phyloP scores from a whole-genome alignment of 2,329 filamentous ascomycete species.

The Didymella keratinophila region DNA sequence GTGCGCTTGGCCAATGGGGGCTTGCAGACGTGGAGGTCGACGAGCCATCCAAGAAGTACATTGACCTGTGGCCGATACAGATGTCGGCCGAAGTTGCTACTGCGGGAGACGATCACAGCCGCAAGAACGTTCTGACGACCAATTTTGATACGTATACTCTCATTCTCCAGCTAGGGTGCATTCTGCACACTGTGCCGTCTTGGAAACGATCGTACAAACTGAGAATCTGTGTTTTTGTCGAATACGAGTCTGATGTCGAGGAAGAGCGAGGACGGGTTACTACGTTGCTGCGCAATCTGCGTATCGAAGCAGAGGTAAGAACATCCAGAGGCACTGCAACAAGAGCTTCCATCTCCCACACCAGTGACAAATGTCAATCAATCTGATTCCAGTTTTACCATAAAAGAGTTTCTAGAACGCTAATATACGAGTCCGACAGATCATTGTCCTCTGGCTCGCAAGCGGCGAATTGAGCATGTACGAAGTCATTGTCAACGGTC shows the following conservation, averaged over 20 bases:
- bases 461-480: constrained; percentile 76
- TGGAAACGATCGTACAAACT: constrained; percentile 79
- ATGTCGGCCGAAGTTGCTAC: constrained; percentile 85
- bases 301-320: constrained; percentile 74
- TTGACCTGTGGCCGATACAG: constrained; percentile 91
- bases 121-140: constrained; percentile 75
- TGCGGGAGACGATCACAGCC: constrained; percentile 53
- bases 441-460: constrained; percentile 83
- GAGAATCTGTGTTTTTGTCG: constrained; percentile 85
- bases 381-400: too few relatives aligned
- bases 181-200: constrained; percentile 79
- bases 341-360: background rate
- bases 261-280: constrained; percentile 78
- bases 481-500: constrained; percentile 77
- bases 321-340: background rate
- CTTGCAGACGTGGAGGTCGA: constrained; percentile 54
- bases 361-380: too few relatives aligned
- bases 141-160: constrained; percentile 92
- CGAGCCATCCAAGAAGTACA: constrained; percentile 74
- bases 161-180: constrained; percentile 87
- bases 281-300: constrained; percentile 77
- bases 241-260: constrained; percentile 83
- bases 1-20: constrained; percentile 35
- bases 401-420: background rate
- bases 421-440: constrained; percentile 1